A percentile compares a stretch with the other conserved stretches of the same genome.
These are phyloP conservation scores for Taphrina pruni DNA, from an alignment of 1,139 yeast genomes.

Conservation along the genomic window DNA sequence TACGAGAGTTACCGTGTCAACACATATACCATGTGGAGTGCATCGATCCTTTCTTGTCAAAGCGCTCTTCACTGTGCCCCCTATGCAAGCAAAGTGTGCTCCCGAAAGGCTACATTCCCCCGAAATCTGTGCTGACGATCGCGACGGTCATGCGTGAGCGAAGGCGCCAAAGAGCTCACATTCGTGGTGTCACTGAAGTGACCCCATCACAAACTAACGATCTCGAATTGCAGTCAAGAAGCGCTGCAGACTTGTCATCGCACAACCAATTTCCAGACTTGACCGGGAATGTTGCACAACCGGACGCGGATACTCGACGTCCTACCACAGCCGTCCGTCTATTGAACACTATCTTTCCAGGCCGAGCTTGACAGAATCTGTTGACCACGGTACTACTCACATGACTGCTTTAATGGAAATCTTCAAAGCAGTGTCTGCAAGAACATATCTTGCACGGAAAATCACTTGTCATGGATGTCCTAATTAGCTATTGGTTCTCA, in stretches of 20 bases:
- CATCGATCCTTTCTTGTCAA: conserved; percentile 48
- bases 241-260: not conserved
- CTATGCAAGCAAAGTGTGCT: conserved; percentile 48
- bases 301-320: too few relatives aligned
- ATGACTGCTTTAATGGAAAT: too few relatives aligned
- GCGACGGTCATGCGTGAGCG: conserved; percentile 49
- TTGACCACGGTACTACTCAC: too few relatives aligned
- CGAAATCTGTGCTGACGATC: conserved; percentile 47
- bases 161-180: conserved; percentile 44
- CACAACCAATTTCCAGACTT: not conserved
- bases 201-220: not conserved
- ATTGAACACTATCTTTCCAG: too few relatives aligned
- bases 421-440: too few relatives aligned
- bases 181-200: not conserved
- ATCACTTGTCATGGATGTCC: too few relatives aligned
- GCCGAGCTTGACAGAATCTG: too few relatives aligned
- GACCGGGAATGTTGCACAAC: too few relatives aligned
- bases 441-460: too few relatives aligned
- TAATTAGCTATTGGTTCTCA: too few relatives aligned
- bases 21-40: conserved; percentile 49
- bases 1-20: conserved; percentile 49
- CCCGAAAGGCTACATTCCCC: conserved; percentile 49
- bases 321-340: too few relatives aligned
- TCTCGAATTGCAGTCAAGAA: not conserved
- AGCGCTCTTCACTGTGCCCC: conserved; percentile 49